Base-by-base conservation (phyloP, 2,329 filamentous ascomycete genomes). In the Aspergillus ustus region DNA sequence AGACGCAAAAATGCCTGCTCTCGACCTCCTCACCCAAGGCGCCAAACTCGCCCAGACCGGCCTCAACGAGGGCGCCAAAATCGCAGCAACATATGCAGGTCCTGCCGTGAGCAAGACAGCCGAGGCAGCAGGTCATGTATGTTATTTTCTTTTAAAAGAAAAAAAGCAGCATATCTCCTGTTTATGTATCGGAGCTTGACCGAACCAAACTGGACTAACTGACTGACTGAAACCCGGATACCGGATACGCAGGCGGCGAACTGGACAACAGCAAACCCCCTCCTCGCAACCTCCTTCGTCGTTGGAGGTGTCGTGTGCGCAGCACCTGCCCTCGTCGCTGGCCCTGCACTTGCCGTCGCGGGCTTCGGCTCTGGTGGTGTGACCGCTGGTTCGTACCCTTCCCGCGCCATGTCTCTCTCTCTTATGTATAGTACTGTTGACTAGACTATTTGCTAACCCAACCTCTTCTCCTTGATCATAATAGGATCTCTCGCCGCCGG, bases 401-500 rank as follows among this genome's bases (percentile, higher is more conserved):
- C 19, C 54, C 20, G 15, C 20, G 43, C 51, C 25, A 20, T 34
- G 1, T 43, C 3, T 44, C 19, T 15, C 8, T 17, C 28, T 49
- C 5, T 49, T 49, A 25, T 49, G 9, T 46, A n/a, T 25, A 7
- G 1, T 31, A 4, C 45, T 29, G 7, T 31, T 3, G 8, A 4
- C 28, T 29, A 3, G 8, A 4, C 28, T 29, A 31, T 31, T 11
- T 49, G 19, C 46, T 49, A 22, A 11, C 11, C 2, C 9, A 25
- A 8, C 25, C 31, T 15, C 13, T 40, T 4, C 34, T 40, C 29
- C 9, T 31, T 9, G 6, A 31, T 17, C 34, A 40, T 7, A 31
- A 57, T 20, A 63, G 61, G 59, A 3, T 61, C 59, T 11, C 6
- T 29, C 11, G 61, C 61, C 3, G 63, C 63, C 20, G 49, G 19